Evolutionary conservation across 768 basidiomycete genomes (phyloP).

Genomic region (Hemileccinum rubropunctum): DNA sequence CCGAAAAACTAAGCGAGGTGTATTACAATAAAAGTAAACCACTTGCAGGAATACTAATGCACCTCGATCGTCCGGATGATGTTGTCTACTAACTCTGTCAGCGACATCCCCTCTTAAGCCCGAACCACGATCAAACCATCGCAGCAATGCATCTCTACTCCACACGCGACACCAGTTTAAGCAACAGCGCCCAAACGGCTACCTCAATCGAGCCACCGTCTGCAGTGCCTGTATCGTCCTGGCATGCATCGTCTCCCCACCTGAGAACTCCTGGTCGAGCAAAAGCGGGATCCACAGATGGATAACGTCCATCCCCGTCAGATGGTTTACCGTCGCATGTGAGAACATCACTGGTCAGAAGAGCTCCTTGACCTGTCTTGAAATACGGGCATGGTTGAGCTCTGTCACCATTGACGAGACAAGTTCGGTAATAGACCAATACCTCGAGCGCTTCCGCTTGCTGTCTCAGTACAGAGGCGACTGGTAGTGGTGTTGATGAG

Average conservation of each 20-base stretch:
- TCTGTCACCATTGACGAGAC: background rate
- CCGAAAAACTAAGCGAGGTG: too few species aligned
- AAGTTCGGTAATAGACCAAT: background rate
- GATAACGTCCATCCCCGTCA: background rate
- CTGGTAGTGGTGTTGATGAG: slow-evolving; percentile 4
- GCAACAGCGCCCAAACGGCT: too few species aligned
- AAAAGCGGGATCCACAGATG: background rate
- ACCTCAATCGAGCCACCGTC: too few species aligned
- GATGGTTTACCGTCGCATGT: background rate
- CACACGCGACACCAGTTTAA: too few species aligned
- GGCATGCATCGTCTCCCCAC: too few species aligned
- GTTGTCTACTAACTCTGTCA: background rate
- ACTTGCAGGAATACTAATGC: background rate
- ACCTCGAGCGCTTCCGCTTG: background rate
- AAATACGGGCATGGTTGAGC: background rate
- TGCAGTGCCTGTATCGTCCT: too few species aligned
- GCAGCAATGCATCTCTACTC: slow-evolving; percentile 2
- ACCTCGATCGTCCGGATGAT: background rate
- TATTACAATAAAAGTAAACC: too few species aligned
- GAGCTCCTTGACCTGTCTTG: background rate
- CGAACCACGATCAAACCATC: background rate
- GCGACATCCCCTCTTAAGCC: background rate
- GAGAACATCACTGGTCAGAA: slow-evolving; percentile 6
- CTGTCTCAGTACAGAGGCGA: background rate
- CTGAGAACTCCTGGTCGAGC: slow-evolving; percentile 3